Conservation (phyloP, 2,329 filamentous ascomycete genomes). For the Aspergillus fumigatiaffinis region DNA sequence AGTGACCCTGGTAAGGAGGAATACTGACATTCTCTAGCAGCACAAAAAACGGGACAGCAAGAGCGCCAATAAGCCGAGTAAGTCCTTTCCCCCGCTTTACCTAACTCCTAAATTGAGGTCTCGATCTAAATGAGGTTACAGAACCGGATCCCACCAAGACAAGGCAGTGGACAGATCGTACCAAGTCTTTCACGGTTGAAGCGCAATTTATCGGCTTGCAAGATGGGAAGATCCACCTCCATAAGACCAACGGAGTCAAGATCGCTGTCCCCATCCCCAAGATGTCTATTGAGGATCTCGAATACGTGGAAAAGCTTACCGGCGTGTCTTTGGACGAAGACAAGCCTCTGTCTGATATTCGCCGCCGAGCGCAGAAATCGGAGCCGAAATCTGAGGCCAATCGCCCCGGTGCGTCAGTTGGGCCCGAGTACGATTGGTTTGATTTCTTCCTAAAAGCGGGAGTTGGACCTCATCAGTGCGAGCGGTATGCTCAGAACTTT, state of each 20-base stretch:
- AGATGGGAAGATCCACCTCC: constrained; percentile 94
- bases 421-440: constrained; percentile 88
- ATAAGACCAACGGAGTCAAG: constrained; percentile 97
- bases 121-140: constrained; percentile 31
- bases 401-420: constrained; percentile 39
- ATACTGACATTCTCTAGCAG: constrained; percentile 67
- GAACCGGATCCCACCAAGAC: constrained; percentile 81
- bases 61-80: constrained; percentile 68
- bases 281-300: constrained; percentile 92
- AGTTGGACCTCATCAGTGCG: constrained; percentile 86
- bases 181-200: constrained; percentile 94
- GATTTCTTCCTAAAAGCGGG: constrained; percentile 95
- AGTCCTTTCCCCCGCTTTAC: constrained; percentile 35
- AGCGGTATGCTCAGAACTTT: constrained; percentile 89
- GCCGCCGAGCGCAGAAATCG: constrained; percentile 42
- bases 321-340: constrained; percentile 86
- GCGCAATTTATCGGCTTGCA: constrained; percentile 92
- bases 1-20: constrained; percentile 41
- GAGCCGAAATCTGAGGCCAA: constrained; percentile 33
- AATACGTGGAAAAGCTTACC: constrained; percentile 87
- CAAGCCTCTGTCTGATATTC: constrained; percentile 83
- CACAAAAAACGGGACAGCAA: constrained; percentile 68
- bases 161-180: constrained; percentile 90
- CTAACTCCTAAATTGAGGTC: not conserved
- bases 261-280: constrained; percentile 94